Evolutionary conservation across 371 early-diverging fungal species (phyloP).

Genomic region (Mortierella sp.): DNA sequence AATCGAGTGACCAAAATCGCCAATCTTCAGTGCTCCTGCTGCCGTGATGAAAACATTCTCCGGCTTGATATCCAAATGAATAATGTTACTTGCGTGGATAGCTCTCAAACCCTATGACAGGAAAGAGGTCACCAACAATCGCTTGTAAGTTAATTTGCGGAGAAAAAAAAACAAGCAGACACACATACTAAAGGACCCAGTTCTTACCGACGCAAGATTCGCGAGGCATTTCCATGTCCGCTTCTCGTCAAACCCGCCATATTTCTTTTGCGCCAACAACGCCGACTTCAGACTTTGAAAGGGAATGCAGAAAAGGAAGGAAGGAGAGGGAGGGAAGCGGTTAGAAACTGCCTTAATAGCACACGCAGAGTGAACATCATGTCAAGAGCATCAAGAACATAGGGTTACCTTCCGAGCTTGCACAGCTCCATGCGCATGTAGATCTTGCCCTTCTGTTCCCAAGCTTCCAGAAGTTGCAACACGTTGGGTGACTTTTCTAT

Average conservation of each 20-base stretch:
- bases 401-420: conserved; percentile 76
- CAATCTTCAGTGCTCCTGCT: conserved; percentile 79
- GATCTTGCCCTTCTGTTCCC: conserved; percentile 93
- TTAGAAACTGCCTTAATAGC: too few relatives aligned
- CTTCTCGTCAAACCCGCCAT: conserved; percentile 69
- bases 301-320: not conserved
- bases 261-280: conserved; percentile 53
- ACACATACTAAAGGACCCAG: not conserved
- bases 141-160: not conserved
- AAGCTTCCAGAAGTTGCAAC: conserved; percentile 81
- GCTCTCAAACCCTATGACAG: conserved; percentile 71
- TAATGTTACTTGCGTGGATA: conserved; percentile 78
- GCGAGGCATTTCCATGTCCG: conserved; percentile 84
- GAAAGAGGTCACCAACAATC: not conserved
- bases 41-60: conserved; percentile 84
- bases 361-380: not conserved
- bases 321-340: too few relatives aligned
- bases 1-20: conserved; percentile 88
- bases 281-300: conserved; percentile 55
- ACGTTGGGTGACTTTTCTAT: conserved; percentile 72
- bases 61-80: conserved; percentile 93
- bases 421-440: conserved; percentile 94
- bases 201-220: conserved; percentile 74
- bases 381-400: conserved; percentile 31
- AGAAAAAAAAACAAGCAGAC: not conserved